A percentile compares a stretch with the other conserved stretches of the same genome.
phyloP scores from a whole-genome alignment of 495 filamentous ascomycete species.

The Parathielavia hyrcaniae region DNA sequence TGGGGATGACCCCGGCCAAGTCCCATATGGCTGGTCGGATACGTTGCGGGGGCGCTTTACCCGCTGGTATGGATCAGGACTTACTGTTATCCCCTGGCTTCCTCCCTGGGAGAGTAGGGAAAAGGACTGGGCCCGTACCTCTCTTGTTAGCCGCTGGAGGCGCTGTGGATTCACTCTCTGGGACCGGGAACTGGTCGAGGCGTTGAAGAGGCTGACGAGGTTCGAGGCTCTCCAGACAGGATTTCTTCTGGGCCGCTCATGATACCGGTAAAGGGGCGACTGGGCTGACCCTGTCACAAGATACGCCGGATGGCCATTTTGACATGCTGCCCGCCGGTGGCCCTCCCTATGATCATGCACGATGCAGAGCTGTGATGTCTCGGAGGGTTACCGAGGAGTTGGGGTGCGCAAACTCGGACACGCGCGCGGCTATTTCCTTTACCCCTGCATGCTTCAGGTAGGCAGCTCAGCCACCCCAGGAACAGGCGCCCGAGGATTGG shows the following conservation, averaged over 20 bases:
- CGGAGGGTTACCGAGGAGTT: too few species aligned
- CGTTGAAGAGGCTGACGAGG: conserved; percentile 5
- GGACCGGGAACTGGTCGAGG: conserved; percentile 7
- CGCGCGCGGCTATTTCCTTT: too few species aligned
- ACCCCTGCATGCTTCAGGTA: too few species aligned
- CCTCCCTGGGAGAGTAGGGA: conserved; percentile 1
- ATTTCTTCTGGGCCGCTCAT: conserved; percentile 5
- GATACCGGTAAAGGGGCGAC: too few species aligned
- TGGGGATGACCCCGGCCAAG: background rate
- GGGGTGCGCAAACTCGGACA: too few species aligned
- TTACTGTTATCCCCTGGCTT: background rate
- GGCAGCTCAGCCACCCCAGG: too few species aligned
- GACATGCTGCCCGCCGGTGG: too few species aligned
- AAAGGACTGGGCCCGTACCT: background rate
- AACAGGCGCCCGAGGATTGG: too few species aligned
- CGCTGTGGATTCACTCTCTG: background rate
- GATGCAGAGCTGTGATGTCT: too few species aligned
- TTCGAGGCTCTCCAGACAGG: conserved; percentile 4
- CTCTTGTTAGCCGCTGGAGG: background rate
- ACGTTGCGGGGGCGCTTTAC: conserved; percentile 2
- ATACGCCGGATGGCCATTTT: too few species aligned
- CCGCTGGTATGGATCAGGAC: background rate
- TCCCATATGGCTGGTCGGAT: conserved; percentile 10
- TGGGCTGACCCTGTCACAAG: too few species aligned
- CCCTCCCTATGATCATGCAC: too few species aligned